phyloP scores from a whole-genome alignment of 2,329 filamentous ascomycete genomes.

The Tolypocladium inflatum region DNA sequence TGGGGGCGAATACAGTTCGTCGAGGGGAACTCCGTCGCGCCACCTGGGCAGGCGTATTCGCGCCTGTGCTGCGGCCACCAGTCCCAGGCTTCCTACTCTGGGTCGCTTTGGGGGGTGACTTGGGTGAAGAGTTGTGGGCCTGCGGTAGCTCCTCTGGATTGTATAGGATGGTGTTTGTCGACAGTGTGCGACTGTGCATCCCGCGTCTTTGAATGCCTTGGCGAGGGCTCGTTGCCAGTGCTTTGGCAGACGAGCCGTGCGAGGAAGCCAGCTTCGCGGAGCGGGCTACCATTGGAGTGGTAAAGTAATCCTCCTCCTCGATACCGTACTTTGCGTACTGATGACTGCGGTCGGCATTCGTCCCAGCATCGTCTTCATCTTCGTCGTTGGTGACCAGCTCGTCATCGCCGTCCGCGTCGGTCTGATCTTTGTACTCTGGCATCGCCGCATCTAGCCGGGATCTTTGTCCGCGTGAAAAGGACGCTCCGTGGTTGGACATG shows the following conservation, averaged over 20 bases:
- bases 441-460: slow-evolving; percentile 23
- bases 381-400: slow-evolving; percentile 79
- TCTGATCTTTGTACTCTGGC: slow-evolving; percentile 48
- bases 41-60: slow-evolving; percentile 20
- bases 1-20: slow-evolving; percentile 29
- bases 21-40: slow-evolving; percentile 37
- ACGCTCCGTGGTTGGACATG: slow-evolving; percentile 40
- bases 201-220: slow-evolving; percentile 24
- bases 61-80: slow-evolving; percentile 18
- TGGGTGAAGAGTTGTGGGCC: slow-evolving; percentile 30
- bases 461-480: slow-evolving; percentile 22
- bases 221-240: slow-evolving; percentile 21
- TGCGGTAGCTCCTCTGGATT: slow-evolving; percentile 49
- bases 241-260: slow-evolving; percentile 18
- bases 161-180: slow-evolving; percentile 76
- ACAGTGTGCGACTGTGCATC: slow-evolving; percentile 63
- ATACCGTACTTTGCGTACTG: slow-evolving; percentile 15
- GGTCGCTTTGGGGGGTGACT: slow-evolving; percentile 26
- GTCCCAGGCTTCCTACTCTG: slow-evolving; percentile 27
- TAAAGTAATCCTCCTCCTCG: slow-evolving; percentile 42
- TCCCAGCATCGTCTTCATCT: slow-evolving; percentile 47
- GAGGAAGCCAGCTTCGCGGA: slow-evolving; percentile 28
- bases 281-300: slow-evolving; percentile 35
- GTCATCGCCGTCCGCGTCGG: slow-evolving; percentile 82
- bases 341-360: slow-evolving; percentile 27